Base-by-base conservation (phyloP, 31 red algal genomes). In the Asparagopsis taxiformis region DNA sequence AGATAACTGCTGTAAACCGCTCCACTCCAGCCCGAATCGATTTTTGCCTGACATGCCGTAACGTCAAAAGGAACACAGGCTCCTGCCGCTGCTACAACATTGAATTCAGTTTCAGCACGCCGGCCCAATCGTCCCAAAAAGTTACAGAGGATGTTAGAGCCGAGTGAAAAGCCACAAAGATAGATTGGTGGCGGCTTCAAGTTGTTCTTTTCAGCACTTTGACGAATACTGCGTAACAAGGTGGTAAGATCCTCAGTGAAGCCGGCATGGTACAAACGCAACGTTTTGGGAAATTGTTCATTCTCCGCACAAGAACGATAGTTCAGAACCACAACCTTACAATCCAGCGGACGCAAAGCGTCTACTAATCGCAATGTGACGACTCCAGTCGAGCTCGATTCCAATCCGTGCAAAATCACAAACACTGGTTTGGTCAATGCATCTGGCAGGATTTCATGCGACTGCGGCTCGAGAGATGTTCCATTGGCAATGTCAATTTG, bases 1-100 rank as follows among this genome's bases (percentile, higher is more conserved):
- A 98, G 77, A 7, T 75, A 54, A 20, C 60, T 32, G 13, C 67
- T 82, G 67, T 98, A 98, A 21, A 98, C 70, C 31, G 38, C 49
- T 8, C 87, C 77, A 2, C 53, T 70, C 17, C 83, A 69, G 17
- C 90, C 90, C 48, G 50, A 51, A 59, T 98, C 90, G 30, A 94
- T 43, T 29, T 83, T 62, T 31, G 34, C 62, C 59, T 98, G 95
- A 31, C 77, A 84, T 10, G 79, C 68, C 19, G 66, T 31, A 9
- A 77, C 77, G 73, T 98, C 91, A 20, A 93, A 91, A 28, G 95
- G 95, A n/a, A 94, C 90, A 61, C 95, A 91, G 20, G 82, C 72
- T 30, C 26, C 72, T 2, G 92, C 95, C 2, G 84, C 90, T 4
- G 85, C 95, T 22, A 60, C 62, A 5, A 87, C 61, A 56, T 82